Conservation (phyloP, 306 rosid genomes). For the Potentilla sterilis region DNA sequence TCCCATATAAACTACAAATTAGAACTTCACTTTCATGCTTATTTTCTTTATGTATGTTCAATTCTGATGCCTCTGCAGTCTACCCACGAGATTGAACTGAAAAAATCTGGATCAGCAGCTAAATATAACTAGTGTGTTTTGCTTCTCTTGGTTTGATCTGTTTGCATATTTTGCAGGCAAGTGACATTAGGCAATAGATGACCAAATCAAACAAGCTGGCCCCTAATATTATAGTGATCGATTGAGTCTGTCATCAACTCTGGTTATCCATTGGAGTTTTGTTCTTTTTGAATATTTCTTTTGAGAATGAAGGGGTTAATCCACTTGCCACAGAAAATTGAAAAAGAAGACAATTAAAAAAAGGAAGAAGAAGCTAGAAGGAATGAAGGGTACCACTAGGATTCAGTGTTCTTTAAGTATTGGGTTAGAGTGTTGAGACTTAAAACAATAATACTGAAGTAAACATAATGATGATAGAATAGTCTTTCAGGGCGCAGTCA, state of each 20-base stretch:
- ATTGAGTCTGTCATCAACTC: background rate
- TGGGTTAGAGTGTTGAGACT: background rate
- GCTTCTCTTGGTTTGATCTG: constrained; percentile 1
- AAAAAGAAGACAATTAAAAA: background rate
- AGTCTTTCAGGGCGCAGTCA: background rate
- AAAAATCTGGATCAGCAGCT: background rate
- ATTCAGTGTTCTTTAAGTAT: background rate
- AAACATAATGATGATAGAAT: background rate
- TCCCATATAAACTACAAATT: background rate
- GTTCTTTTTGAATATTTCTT: background rate
- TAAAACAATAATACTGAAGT: background rate
- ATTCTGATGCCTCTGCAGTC: constrained; percentile 4
- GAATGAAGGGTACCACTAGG: background rate
- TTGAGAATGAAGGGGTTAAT: background rate
- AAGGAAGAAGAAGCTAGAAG: background rate
- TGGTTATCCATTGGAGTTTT: background rate
- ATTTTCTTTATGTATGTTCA: background rate
- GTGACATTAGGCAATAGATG: constrained; percentile 15
- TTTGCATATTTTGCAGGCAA: background rate
- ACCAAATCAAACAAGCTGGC: background rate
- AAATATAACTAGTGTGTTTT: background rate
- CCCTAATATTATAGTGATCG: background rate
- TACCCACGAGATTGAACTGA: background rate
- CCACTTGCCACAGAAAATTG: background rate
- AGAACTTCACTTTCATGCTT: background rate